phyloP scores from a whole-genome alignment of 495 filamentous ascomycete species.

The Hypoxylon lienhwacheense region DNA sequence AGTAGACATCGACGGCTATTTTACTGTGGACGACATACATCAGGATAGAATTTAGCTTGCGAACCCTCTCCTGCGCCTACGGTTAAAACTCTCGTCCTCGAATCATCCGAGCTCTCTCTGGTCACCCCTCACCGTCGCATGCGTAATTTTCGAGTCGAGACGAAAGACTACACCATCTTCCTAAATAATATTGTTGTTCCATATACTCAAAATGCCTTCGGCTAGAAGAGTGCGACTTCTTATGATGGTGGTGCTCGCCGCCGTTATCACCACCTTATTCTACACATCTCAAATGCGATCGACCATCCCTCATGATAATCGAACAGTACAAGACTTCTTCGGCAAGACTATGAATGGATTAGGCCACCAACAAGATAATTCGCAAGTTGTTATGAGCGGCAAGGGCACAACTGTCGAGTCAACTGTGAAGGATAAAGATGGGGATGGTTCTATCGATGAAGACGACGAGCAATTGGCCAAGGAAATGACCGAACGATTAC shows the following conservation, averaged over 20 bases:
- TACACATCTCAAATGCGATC: conserved; percentile 54
- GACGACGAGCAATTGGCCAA: conserved; percentile 46
- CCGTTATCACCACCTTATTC: conserved; percentile 63
- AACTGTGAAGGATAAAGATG: conserved; percentile 44
- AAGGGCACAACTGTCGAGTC: conserved; percentile 35
- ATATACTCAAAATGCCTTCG: conserved; percentile 63
- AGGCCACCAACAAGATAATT: conserved; percentile 37
- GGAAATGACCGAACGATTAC: conserved; percentile 49
- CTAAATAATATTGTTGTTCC: conserved; percentile 1
- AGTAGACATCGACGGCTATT: conserved; percentile 14
- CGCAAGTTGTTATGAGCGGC: conserved; percentile 41
- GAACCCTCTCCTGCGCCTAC: too few relatives aligned
- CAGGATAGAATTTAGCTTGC: neutral
- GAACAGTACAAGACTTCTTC: conserved; percentile 55
- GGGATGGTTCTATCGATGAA: conserved; percentile 49
- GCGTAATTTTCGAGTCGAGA: conserved; percentile 8
- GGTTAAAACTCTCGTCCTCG: too few relatives aligned
- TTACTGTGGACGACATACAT: too few relatives aligned
- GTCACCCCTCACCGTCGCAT: too few relatives aligned
- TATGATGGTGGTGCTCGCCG: conserved; percentile 57
- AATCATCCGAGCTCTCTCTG: too few relatives aligned
- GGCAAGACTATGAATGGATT: conserved; percentile 57
- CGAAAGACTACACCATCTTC: neutral
- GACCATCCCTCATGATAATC: conserved; percentile 40
- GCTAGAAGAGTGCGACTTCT: conserved; percentile 65